A percentile compares a stretch with the other conserved stretches of the same genome.
These are phyloP conservation scores for Inga leiocalycina DNA, from an alignment of 306 rosid species.

Conservation along the genomic window DNA sequence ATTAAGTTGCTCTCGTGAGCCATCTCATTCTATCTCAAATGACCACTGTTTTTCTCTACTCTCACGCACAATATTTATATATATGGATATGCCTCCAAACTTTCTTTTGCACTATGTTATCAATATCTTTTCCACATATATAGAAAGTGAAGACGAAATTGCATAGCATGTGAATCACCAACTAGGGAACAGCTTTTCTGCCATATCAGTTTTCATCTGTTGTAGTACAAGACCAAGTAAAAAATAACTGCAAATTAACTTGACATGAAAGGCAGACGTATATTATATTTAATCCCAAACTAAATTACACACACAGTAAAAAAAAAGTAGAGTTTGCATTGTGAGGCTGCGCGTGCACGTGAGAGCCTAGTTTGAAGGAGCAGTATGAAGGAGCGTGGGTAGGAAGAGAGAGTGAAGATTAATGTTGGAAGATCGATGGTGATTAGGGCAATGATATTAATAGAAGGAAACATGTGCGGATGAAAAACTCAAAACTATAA, in stretches of 20 bases:
- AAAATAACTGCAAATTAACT: not conserved
- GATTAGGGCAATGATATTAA: constrained; percentile 56
- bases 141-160: not conserved
- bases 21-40: not conserved
- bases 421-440: constrained; percentile 22
- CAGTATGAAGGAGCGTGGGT: not conserved
- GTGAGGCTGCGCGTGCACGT: not conserved
- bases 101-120: not conserved
- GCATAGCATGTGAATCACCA: constrained; percentile 34
- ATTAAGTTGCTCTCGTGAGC: constrained; percentile 11
- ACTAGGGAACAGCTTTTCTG: constrained; percentile 30
- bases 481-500: constrained; percentile 1
- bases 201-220: not conserved
- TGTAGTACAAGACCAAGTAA: not conserved
- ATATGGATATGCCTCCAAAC: not conserved
- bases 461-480: constrained; percentile 20
- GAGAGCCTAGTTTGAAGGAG: not conserved
- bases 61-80: not conserved
- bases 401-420: not conserved
- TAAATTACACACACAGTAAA: too few relatives aligned
- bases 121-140: not conserved
- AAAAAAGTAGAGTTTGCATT: not conserved
- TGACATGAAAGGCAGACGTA: not conserved
- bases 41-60: not conserved
- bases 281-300: not conserved